Evolutionary conservation across 768 basidiomycete species (phyloP), one percentile per base, ranked within the genome.

Genomic region (Termitomyces sp.): DNA sequence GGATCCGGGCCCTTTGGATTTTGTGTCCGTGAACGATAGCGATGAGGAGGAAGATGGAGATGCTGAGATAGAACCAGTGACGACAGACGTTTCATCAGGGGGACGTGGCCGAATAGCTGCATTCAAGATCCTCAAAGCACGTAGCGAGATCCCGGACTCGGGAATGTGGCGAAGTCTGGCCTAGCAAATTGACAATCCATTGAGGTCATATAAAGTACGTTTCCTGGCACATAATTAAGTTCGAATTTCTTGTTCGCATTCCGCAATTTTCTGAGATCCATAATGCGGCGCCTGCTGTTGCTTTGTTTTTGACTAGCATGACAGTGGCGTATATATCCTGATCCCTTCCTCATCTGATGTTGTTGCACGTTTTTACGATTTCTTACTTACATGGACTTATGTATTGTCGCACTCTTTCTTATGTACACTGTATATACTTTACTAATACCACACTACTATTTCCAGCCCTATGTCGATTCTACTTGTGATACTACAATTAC

Each of bases 131-230:
- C 71, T 91, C 50, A 78, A 90, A 66, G 81, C 82, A 21, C 78
- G 87, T 49, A 86, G 81, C 61, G 78, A 81, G 68, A 60, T 91
- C 26, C 89, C 89, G 2, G 79, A 78, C 57, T 79, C 78, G 56
- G 85, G 88, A 38, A 90, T 91, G 88, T 91, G 88, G 88, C 78
- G 87, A 64, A 91, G 89, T 73, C 72, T 91, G 63, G 88, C 84
- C 28, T 68, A 66, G 40, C 58, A 66, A 48, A 19, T 44, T 15
- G 42, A 23, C 28, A 40, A 23, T 41, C 21, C 30, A 41, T 14
- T 41, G 43, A 52, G 17, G n/a, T 46, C 63, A 60, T 62, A 35
- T 33, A 15, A 59, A 62, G 60, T 65, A 62, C 38, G 57, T 62
- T 54, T 48, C 60, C 45, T 63, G 52, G 57, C 54, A 50, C 51